phyloP scores from a whole-genome alignment of 2,329 filamentous ascomycete genomes.

The Arthrocladium fulminans region DNA sequence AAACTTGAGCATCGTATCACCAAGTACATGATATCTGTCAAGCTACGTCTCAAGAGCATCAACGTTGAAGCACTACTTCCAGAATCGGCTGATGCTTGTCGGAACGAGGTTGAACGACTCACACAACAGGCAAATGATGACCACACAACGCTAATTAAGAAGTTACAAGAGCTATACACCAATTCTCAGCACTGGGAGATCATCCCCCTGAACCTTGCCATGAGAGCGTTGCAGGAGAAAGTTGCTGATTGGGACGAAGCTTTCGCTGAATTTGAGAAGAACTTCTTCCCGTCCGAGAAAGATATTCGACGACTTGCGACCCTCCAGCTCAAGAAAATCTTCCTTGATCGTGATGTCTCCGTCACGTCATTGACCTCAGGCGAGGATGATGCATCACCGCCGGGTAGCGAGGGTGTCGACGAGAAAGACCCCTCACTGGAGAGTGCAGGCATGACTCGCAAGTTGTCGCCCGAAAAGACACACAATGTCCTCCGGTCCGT shows the following conservation, averaged over 20 bases:
- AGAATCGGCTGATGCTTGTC: constrained; percentile 76
- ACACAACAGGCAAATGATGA: constrained; percentile 76
- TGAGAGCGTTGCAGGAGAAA: constrained; percentile 85
- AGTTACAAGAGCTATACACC: constrained; percentile 84
- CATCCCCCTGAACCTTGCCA: constrained; percentile 80
- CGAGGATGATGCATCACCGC: constrained; percentile 54
- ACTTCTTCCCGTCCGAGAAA: constrained; percentile 90
- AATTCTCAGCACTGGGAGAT: constrained; percentile 94
- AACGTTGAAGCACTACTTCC: constrained; percentile 83
- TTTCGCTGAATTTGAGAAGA: constrained; percentile 82
- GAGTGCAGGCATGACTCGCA: constrained; percentile 33
- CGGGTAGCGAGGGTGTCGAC: constrained; percentile 27
- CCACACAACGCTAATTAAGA: constrained; percentile 61
- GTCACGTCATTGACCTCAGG: constrained; percentile 62
- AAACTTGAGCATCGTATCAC: constrained; percentile 74
- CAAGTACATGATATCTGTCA: constrained; percentile 81
- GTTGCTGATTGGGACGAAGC: constrained; percentile 87
- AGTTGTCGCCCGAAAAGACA: constrained; percentile 52
- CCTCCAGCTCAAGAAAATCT: constrained; percentile 88
- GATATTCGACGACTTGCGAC: constrained; percentile 89
- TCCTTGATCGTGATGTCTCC: constrained; percentile 75
- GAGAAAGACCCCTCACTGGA: constrained; percentile 27
- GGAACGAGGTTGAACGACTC: constrained; percentile 68
- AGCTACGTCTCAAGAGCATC: constrained; percentile 73
- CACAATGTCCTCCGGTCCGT: constrained; percentile 57